Conservation (phyloP, 306 rosid genomes). For the Glycine latifolia region DNA sequence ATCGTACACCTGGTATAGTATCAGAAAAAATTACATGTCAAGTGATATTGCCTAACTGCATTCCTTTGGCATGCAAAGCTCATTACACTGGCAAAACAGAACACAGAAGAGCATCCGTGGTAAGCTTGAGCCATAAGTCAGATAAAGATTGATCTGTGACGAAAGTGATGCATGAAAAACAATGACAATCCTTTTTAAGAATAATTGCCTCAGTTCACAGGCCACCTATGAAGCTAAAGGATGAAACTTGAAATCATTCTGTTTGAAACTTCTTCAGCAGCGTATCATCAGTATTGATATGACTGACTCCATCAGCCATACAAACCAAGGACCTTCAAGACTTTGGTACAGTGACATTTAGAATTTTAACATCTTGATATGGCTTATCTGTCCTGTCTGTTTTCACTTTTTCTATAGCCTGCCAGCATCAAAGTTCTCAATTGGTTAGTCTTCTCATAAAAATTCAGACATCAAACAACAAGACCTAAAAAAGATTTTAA, state of each 20-base stretch:
- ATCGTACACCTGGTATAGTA: not conserved
- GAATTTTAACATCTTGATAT: constrained; percentile 91
- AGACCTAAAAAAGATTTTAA: constrained; percentile 4
- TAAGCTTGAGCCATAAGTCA: not conserved
- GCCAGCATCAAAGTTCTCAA: constrained; percentile 45
- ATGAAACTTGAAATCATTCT: no score
- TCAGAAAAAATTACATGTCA: constrained; percentile 4
- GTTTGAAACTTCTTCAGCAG: no score
- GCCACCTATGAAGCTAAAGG: no score
- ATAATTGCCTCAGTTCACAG: no score
- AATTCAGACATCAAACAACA: constrained; percentile 1
- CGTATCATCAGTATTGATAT: no score
- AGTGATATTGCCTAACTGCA: constrained; percentile 8
- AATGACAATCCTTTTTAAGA: no score
- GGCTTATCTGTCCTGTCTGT: constrained; percentile 88
- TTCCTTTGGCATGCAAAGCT: constrained; percentile 14
- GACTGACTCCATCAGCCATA: no score
- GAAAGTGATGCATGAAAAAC: no score
- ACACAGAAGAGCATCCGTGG: not conserved
- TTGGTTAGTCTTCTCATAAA: constrained; percentile 20
- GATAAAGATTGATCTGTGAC: no score
- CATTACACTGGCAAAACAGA: no score
- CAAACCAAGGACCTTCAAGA: constrained; percentile 54
- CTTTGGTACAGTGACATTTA: constrained; percentile 95
- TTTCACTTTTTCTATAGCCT: constrained; percentile 94